Base-by-base conservation (phyloP, 2,329 filamentous ascomycete species). In the Fusarium agapanthi region DNA sequence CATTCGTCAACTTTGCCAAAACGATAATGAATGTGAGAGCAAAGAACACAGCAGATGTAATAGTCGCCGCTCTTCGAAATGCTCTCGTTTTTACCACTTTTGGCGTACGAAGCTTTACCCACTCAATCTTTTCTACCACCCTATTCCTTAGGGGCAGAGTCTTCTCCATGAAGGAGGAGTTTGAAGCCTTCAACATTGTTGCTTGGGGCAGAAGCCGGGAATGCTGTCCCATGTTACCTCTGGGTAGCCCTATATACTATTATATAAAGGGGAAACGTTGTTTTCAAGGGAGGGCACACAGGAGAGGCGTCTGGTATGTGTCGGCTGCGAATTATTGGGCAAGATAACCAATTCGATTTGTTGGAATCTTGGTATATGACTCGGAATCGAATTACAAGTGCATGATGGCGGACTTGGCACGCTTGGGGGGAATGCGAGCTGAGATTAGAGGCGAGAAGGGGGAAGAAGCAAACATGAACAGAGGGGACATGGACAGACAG, bases 1-100 rank as follows among this genome's bases (percentile, higher is more conserved):
- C 67, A 43, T 75, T 64, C 7, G 75, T 75, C 18, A 76, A 61
- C 34, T 65, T 68, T 22, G 67, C 61, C 11, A 72, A 66, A 40
- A 65, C 37, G 14, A 74, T 24, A 28, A 77, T 70, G 18, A 76
- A 67, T 14, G 55, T 38, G 22, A 73, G 30, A 18, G 54, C 45
- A 14, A 75, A 41, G 14, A 57, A 35, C 40, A 76, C 67, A 26
- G 54, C 61, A 20, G 69, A 40, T 24, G 67, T 14, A 34, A 72
- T 55, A 16, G 65, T 67, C 10, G 56, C 65, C 14, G 60, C 37
- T 20, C 69, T 67, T 48, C 61, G 71, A 61, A 77, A 76, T 7
- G 64, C 65, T 5, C 74, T 71, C 38, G 75, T 74, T 53, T 64
- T 76, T 35, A 70, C 56, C 4, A 76, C 34, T 3, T 50, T 38